Base-by-base conservation (phyloP, 2,329 filamentous ascomycete species). In the Monosporascus ibericus region DNA sequence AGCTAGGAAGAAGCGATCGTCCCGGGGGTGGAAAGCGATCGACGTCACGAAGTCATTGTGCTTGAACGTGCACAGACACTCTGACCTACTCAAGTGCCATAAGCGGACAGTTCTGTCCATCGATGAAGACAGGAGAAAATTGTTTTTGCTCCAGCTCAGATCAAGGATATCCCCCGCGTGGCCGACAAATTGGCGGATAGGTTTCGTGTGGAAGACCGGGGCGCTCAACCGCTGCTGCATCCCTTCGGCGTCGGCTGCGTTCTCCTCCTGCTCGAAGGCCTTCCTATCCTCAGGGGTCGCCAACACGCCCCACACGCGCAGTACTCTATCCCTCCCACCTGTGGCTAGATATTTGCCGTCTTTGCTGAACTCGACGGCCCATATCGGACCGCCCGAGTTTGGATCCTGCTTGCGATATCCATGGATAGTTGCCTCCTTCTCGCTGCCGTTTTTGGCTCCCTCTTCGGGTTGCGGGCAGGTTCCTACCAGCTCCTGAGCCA, bases 121-220 rank as follows among this genome's bases (percentile, higher is more conserved):
- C 0, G 92, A 96, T 0, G 92, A 95, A 3, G 92, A 96, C 17
- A 99, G 77, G 27, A 99, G 71, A 61, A 99, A 99, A 68, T 95
- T 96, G 71, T 99, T 99, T 77, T 97, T 99, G 74, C 92, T 97
- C 94, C 94, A 99, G 68, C 90, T 95, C 54, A 99, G 70, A 66
- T 96, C 92, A 58, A 99, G 73, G 6, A 99, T 84, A 60, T 95
- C 92, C 17, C 87, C 86, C 0, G 83, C 86, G 66, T 99, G 94
- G 5, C 91, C 92, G 50, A 80, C 74, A 58, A 94, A 96, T 64
- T 96, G 88, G 51, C 86, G 81, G 9, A 89, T 68, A 0, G 92
- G 89, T 63, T 88, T 87, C 48, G 82, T 82, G 57, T 85, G 84
- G 65, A 99, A 97, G 1, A 99, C 92, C 2, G 92, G 92, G 1